Base-by-base conservation (phyloP, 2,329 filamentous ascomycete species). In the Botrytis paeoniae region DNA sequence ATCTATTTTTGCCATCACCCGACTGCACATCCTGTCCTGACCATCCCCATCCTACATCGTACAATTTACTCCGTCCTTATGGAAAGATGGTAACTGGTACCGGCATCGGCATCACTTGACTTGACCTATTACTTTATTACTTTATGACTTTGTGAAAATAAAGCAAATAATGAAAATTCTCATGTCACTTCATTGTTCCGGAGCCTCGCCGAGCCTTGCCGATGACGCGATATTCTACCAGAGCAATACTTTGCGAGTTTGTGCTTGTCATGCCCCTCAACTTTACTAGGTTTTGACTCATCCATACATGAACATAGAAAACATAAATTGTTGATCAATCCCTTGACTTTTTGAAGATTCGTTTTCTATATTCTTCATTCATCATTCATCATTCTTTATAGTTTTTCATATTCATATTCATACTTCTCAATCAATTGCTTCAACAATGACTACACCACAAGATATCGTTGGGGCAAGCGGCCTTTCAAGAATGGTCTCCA, bases 401-500 rank as follows among this genome's bases (percentile, higher is more conserved):
- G 14, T 29, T 41, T 29, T 41, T 41, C 39, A 22, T 57, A 29
- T 41, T 32, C n/a, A 51, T 22, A 57, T 29, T 51, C 35, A 62
- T 16, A 14, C 39, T 22, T 16, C 29, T 57, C 65, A 68, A 32
- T 41, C 32, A 54, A 54, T 20, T 37, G 45, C 20, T 59, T 39
- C 70, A 20, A 18, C 29, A n/a, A 72, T 73, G 72, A n/a, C 45
- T 48, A n/a, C 80, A 71, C 78, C 75, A 78, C 83, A 84, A 79
- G 85, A 88, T 75, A 89, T 89, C 75, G 78, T 76, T 77, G 82
- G 81, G 65, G 81, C 75, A 25, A 75, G 74, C 64, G 75, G 79
- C 73, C 77, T 82, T 72, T 79, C 82, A 73, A 81, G 83, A 77
- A 76, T 82, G 77, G 86, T 85, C 78, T 88, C 88, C 29, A 87